phyloP scores from a whole-genome alignment of 75 land plant species.

The Azolla pinnata region DNA sequence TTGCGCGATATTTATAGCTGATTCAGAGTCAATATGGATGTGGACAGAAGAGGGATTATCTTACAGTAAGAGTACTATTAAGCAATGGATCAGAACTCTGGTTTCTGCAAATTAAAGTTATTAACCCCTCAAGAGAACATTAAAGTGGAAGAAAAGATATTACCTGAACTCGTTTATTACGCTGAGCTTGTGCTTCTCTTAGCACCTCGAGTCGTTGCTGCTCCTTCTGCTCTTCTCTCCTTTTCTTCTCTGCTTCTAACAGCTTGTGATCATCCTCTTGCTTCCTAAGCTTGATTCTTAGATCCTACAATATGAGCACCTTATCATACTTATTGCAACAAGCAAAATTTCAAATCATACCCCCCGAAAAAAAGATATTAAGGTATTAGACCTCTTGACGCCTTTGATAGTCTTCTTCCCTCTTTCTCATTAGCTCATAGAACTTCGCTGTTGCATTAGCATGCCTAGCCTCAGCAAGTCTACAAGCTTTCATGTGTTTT shows the following conservation, averaged over 20 bases:
- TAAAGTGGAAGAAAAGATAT: too few relatives aligned
- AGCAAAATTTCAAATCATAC: too few relatives aligned
- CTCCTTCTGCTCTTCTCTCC: conserved; percentile 14
- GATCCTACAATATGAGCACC: too few relatives aligned
- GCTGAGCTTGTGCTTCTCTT: conserved; percentile 14
- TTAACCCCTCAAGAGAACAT: too few relatives aligned
- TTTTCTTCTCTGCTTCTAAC: conserved; percentile 10
- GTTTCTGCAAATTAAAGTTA: too few relatives aligned
- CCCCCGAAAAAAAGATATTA: too few relatives aligned
- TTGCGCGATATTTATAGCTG: too few relatives aligned
- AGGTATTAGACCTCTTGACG: conserved; percentile 14
- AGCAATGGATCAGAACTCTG: too few relatives aligned
- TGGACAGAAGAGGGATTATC: too few relatives aligned
- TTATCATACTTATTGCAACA: too few relatives aligned
- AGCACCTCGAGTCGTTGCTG: conserved; percentile 18
- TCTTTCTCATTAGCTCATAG: conserved; percentile 10
- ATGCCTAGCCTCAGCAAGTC: conserved; percentile 13
- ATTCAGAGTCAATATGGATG: too few relatives aligned
- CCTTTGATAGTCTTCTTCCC: conserved; percentile 12
- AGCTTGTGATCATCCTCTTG: conserved; percentile 17
- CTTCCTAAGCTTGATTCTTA: conserved; percentile 14
- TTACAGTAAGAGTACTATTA: too few relatives aligned
- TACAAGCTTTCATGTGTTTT: conserved; percentile 8
- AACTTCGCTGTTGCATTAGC: conserved; percentile 10
- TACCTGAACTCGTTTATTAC: conserved; percentile 16